Percentiles rank a stretch among this genome's conserved stretches.
Conservation (phyloP, 2,329 filamentous ascomycete species). For the Calonectria crousiana region DNA sequence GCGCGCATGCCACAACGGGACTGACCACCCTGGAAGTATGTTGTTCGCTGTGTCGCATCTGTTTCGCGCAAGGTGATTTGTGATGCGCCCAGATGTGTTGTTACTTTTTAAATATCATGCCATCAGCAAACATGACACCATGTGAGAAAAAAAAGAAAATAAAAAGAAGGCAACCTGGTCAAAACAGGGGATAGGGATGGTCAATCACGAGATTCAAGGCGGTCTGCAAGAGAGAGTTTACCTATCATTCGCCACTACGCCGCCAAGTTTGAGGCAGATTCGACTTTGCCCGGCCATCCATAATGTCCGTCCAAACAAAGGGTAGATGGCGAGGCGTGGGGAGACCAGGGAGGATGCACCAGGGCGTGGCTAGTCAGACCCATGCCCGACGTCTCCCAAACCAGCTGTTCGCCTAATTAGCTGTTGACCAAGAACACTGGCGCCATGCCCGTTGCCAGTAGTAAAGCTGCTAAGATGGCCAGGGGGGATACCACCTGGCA, state of each 20-base stretch:
- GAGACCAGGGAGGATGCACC: background rate
- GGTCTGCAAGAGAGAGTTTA: constrained; percentile 27
- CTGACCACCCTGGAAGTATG: background rate
- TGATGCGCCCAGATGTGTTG: background rate
- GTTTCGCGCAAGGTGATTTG: background rate
- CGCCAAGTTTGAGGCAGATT: constrained; percentile 8
- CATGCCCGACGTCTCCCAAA: constrained; percentile 12
- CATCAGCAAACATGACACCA: background rate
- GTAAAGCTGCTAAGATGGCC: constrained; percentile 7
- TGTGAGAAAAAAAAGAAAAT: background rate
- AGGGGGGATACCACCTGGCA: constrained; percentile 10
- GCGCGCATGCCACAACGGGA: background rate
- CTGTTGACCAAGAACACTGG: constrained; percentile 18
- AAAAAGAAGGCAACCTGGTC: background rate
- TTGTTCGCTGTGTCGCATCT: background rate
- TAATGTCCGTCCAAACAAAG: constrained; percentile 16
- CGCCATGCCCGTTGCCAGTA: constrained; percentile 7
- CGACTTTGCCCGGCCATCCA: constrained; percentile 10
- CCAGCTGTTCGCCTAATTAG: constrained; percentile 18
- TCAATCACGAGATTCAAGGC: constrained; percentile 18
- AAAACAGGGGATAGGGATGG: background rate
- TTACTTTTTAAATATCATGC: background rate
- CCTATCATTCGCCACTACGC: constrained; percentile 7
- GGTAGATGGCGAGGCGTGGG: constrained; percentile 1
- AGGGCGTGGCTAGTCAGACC: constrained; percentile 18